These are phyloP conservation scores for Caryopteris hybrid DNA, from an alignment of 305 asterid genomes.

Conservation along the genomic window DNA sequence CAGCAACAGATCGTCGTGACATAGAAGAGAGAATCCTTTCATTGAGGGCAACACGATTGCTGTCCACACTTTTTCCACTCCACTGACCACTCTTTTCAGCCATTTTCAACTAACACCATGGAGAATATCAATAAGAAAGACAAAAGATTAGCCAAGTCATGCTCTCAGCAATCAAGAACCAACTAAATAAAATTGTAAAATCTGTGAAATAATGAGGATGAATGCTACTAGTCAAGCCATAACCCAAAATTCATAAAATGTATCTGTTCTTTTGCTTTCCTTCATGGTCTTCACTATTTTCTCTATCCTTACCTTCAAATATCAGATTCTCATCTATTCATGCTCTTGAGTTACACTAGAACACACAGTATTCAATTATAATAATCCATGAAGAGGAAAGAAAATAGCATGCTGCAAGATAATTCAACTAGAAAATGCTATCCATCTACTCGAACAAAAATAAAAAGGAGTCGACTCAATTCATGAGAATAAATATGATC, in stretches of 20 bases:
- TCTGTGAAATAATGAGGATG: neutral
- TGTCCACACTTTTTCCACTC: conserved; percentile 24
- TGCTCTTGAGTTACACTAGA: neutral
- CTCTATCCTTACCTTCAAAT: neutral
- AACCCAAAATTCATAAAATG: neutral
- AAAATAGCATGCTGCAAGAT: no score
- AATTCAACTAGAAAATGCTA: neutral
- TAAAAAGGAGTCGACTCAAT: neutral
- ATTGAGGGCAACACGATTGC: conserved; percentile 44
- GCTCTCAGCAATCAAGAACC: neutral
- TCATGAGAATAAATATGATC: neutral
- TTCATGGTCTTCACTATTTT: neutral
- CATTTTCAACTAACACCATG: conserved; percentile 32
- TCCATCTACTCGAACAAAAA: neutral
- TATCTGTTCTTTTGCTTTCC: neutral
- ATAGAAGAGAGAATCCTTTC: conserved; percentile 81
- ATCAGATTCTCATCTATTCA: neutral
- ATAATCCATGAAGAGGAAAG: no score
- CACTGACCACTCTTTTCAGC: conserved; percentile 30
- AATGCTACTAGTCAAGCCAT: neutral
- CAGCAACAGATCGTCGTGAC: conserved; percentile 68
- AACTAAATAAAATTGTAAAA: neutral
- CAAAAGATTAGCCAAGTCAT: neutral
- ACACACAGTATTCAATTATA: no score
- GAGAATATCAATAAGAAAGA: neutral